phyloP scores from a whole-genome alignment of 139 green algal species.

The Tetradesmus obliquus region DNA sequence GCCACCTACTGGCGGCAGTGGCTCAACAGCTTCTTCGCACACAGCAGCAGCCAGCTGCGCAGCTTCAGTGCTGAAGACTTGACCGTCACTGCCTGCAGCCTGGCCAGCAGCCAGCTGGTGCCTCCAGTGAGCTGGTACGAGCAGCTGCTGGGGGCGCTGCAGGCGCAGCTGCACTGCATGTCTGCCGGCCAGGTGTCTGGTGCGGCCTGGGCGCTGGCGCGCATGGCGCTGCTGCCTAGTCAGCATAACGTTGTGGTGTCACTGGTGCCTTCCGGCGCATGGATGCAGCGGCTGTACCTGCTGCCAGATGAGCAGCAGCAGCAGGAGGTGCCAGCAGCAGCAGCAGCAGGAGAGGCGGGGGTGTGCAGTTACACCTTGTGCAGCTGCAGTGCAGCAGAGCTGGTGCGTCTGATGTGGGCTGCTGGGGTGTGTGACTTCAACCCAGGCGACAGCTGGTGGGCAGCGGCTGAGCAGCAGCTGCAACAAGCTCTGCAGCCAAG shows the following conservation, averaged over 20 bases:
- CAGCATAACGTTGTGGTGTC: not conserved
- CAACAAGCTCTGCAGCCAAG: not conserved
- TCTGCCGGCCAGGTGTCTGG: conserved; percentile 20
- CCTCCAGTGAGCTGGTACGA: conserved; percentile 41
- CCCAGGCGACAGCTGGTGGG: conserved; percentile 17
- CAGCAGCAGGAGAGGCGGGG: not conserved
- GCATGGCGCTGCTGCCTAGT: conserved; percentile 36
- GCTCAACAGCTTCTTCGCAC: conserved; percentile 17
- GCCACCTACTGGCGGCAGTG: conserved; percentile 15
- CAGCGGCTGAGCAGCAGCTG: conserved; percentile 17
- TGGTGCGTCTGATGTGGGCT: conserved; percentile 42
- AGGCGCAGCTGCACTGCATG: conserved; percentile 3
- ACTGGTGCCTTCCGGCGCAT: conserved; percentile 10
- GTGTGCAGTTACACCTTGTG: not conserved
- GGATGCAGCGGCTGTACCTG: conserved; percentile 21
- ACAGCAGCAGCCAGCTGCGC: not conserved
- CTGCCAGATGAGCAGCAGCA: not conserved
- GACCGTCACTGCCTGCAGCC: no score
- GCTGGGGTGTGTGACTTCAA: conserved; percentile 31
- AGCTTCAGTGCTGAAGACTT: conserved; percentile 35
- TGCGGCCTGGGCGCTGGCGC: conserved; percentile 16
- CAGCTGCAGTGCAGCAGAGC: conserved; percentile 9
- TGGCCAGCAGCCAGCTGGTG: conserved; percentile 6
- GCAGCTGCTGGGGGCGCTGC: conserved; percentile 20
- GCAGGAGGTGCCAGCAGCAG: not conserved